Base-by-base conservation (phyloP, 768 basidiomycete genomes). In the Tylopilus vinaceipallidus region DNA sequence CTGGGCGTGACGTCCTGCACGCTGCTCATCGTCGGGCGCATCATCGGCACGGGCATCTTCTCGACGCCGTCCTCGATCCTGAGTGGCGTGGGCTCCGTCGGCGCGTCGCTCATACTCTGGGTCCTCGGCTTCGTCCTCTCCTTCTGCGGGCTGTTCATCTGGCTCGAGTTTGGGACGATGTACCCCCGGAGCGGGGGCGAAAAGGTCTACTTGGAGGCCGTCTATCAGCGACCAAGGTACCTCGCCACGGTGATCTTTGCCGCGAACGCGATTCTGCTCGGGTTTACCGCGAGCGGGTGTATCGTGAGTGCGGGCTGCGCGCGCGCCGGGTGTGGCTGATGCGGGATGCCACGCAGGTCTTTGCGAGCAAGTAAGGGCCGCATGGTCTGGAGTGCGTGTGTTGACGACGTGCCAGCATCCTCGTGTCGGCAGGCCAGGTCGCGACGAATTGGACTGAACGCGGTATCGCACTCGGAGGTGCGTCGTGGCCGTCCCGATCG, bases 21-120 rank as follows among this genome's bases (percentile, higher is more conserved):
- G 0, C 72, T 82, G 55, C 68, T 81, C 17, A 81, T 80, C 30
- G 74, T 81, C 23, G 81, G 81, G 0, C 72, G 74, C 22, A 80
- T 83, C 49, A 81, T 82, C 54, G 81, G 82, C 0, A 83, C 81
- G 0, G 82, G 81, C n/a, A 83, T 84, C 51, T 83, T 83, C 66
- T 80, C 80, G 1, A 82, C 81, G 0, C 82, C 82, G 0, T 81
- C 80, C 0, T 78, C 77, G 1, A 83, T 84, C 56, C 72, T 84
- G 26, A 70, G 64, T 0, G 77, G 79, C 0, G 82, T 83, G 0
- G 77, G 76, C 12, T 81, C 80, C 6, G 67, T 83, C 16, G 82
- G 81, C 17, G 81, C 82, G 1, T 82, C 80, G 0, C 66, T 83
- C 42, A 75, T 83, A 75, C 75, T 82, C 17, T 84, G 81, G 82